A percentile compares a stretch with the other conserved stretches of the same genome.
phyloP scores from a whole-genome alignment of 352 stramenopile species.

The Phytophthora pseudosyringae region DNA sequence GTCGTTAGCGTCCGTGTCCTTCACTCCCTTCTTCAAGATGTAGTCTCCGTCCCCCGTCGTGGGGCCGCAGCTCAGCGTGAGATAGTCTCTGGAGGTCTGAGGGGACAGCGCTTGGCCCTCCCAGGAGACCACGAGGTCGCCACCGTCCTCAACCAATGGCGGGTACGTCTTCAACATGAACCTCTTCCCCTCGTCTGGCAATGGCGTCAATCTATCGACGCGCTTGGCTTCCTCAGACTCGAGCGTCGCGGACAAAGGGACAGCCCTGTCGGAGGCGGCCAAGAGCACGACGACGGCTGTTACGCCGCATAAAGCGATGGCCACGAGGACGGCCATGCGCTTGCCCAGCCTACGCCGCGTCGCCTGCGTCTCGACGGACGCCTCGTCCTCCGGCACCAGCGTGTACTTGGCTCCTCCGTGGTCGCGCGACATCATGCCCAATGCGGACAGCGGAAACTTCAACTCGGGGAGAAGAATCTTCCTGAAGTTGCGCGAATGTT shows the following conservation, averaged over 20 bases:
- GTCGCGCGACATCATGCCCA: conserved; percentile 21
- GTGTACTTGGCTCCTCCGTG: conserved; percentile 27
- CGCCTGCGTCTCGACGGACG: conserved; percentile 2
- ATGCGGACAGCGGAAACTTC: conserved; percentile 27
- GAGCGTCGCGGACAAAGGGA: neutral
- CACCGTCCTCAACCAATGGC: conserved; percentile 45
- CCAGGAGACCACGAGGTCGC: conserved; percentile 66
- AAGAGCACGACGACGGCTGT: conserved; percentile 14
- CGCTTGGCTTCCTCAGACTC: conserved; percentile 1
- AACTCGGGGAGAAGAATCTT: conserved; percentile 16
- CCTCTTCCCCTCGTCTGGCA: neutral
- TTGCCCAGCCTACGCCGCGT: conserved; percentile 9
- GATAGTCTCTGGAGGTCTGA: conserved; percentile 49
- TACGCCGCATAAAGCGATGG: conserved; percentile 21
- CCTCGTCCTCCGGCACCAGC: conserved; percentile 27
- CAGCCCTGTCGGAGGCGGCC: neutral
- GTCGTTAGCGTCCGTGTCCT: conserved; percentile 29
- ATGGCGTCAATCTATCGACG: conserved; percentile 3
- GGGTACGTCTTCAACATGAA: conserved; percentile 53
- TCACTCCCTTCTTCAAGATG: conserved; percentile 46
- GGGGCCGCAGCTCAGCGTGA: conserved; percentile 72
- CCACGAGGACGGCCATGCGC: conserved; percentile 12
- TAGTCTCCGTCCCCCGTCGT: conserved; percentile 56
- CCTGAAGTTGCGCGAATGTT: neutral
- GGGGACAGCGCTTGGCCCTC: neutral